Conservation (phyloP, 2,329 filamentous ascomycete species). For the Delphinella strobiligena region DNA sequence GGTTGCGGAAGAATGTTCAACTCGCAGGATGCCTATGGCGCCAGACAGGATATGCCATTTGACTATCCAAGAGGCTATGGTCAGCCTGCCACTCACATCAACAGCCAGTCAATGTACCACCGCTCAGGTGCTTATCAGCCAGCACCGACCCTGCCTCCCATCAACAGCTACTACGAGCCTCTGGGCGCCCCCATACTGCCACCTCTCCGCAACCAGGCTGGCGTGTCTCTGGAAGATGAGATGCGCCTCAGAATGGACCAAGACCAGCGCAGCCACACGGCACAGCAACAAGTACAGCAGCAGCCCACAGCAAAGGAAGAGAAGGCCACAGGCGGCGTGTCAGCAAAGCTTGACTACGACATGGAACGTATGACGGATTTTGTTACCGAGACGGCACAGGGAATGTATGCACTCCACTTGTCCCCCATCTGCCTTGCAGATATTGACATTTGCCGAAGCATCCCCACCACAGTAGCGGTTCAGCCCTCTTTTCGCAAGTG, state of each 20-base stretch:
- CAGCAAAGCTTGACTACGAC: constrained; percentile 89
- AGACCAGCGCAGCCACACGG: constrained; percentile 21
- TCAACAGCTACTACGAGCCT: constrained; percentile 31
- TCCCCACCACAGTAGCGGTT: constrained; percentile 49
- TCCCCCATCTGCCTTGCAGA: constrained; percentile 46
- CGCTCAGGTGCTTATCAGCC: constrained; percentile 12
- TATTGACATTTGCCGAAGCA: constrained; percentile 52
- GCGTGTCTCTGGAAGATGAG: constrained; percentile 24
- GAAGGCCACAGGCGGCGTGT: constrained; percentile 70
- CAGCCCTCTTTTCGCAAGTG: constrained; percentile 72
- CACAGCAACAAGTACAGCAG: constrained; percentile 26
- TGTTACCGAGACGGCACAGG: constrained; percentile 76
- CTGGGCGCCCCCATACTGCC: constrained; percentile 33
- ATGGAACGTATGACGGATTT: constrained; percentile 95
- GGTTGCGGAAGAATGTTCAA: constrained; percentile 34
- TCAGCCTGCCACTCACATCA: constrained; percentile 8
- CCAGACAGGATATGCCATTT: constrained; percentile 30
- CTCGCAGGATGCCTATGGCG: constrained; percentile 31
- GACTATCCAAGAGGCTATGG: constrained; percentile 29
- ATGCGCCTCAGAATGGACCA: constrained; percentile 26
- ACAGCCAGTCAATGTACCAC: constrained; percentile 10
- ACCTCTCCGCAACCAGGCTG: constrained; percentile 32
- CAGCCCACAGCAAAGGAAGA: constrained; percentile 42
- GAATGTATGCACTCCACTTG: constrained; percentile 51
- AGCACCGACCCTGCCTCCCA: constrained; percentile 21